These are phyloP conservation scores for Talaromyces stipitatus DNA, from an alignment of 495 filamentous ascomycete species.

Conservation along the genomic window DNA sequence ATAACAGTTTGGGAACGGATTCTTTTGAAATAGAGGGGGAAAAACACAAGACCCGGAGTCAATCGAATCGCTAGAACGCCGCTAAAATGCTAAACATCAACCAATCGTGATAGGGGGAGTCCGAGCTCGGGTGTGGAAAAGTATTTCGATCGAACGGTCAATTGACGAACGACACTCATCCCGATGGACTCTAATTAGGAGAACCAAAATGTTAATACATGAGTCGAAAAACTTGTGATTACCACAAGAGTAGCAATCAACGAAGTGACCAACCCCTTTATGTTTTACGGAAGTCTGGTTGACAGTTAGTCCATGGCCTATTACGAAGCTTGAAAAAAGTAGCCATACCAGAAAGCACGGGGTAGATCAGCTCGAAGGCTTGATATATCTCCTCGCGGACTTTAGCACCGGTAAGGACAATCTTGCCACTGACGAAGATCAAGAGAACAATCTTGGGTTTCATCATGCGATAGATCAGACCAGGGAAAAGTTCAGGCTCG, in stretches of 20 bases:
- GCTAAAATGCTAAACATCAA: constrained; percentile 32
- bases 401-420: constrained; percentile 95
- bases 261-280: constrained; percentile 29
- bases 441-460: constrained; percentile 98
- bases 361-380: constrained; percentile 98
- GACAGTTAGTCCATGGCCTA: constrained; percentile 17
- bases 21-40: constrained; percentile 13
- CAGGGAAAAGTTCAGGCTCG: constrained; percentile 96
- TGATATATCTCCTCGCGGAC: constrained; percentile 98
- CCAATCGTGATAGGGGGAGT: constrained; percentile 7
- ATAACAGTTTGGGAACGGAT: constrained; percentile 19
- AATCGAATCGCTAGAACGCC: constrained; percentile 43
- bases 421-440: constrained; percentile 99
- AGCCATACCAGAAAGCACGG: constrained; percentile 80
- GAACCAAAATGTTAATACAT: constrained; percentile 51
- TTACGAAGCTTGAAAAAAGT: neutral
- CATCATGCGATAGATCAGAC: constrained; percentile 99
- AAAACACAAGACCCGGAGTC: constrained; percentile 19
- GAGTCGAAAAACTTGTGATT: constrained; percentile 29
- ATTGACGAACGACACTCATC: constrained; percentile 13
- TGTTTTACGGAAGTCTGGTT: constrained; percentile 60
- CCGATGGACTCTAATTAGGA: constrained; percentile 4
- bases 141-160: constrained; percentile 5
- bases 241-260: constrained; percentile 11
- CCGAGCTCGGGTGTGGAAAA: constrained; percentile 4